Evolutionary conservation across 2,329 filamentous ascomycete species (phyloP).

Genomic region (Penicillium sp.): DNA sequence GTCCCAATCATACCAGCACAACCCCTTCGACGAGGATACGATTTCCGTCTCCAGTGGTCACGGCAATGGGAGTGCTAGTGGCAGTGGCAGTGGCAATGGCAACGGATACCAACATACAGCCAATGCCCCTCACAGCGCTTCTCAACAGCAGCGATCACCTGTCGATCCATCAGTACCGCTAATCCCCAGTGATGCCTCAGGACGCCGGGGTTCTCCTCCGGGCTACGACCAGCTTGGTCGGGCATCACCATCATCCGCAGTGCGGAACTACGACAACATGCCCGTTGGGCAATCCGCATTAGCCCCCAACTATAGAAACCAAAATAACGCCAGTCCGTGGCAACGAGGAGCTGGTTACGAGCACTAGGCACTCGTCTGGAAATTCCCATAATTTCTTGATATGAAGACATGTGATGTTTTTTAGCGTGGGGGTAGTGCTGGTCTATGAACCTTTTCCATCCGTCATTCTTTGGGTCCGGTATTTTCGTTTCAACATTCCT

Average conservation of each 20-base stretch:
- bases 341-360: conserved; percentile 67
- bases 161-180: conserved; percentile 49
- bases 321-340: conserved; percentile 63
- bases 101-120: not conserved
- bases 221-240: conserved; percentile 34
- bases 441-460: conserved; percentile 24
- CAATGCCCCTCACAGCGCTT: conserved; percentile 26
- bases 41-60: conserved; percentile 62
- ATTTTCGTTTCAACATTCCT: conserved; percentile 18
- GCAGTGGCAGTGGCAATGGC: conserved; percentile 31
- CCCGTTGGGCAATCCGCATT: conserved; percentile 35
- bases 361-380: conserved; percentile 41
- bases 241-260: conserved; percentile 33
- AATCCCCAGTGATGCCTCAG: conserved; percentile 46
- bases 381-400: conserved; percentile 28
- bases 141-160: conserved; percentile 48
- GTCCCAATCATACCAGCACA: conserved; percentile 58
- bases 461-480: conserved; percentile 21
- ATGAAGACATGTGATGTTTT: conserved; percentile 41
- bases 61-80: conserved; percentile 46
- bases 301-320: conserved; percentile 39
- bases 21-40: conserved; percentile 69
- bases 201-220: conserved; percentile 42
- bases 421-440: conserved; percentile 32
- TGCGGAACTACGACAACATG: conserved; percentile 33